These are phyloP conservation scores for Dorcoceras hygrometricum DNA, from an alignment of 257 asterid species.

Conservation along the genomic window DNA sequence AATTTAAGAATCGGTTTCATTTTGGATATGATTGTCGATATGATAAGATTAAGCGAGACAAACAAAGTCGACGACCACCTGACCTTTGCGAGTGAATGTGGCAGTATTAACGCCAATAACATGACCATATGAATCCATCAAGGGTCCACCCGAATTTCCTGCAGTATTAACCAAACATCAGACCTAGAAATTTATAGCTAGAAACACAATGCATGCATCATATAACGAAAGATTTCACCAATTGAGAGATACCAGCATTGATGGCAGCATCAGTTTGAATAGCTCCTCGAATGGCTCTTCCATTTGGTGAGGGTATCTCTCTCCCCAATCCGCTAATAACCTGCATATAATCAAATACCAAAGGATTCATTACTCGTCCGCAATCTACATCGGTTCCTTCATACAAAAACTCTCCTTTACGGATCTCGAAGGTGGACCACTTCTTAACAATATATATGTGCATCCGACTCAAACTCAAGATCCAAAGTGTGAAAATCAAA, in stretches of 20 bases:
- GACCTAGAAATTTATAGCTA: conserved; percentile 1
- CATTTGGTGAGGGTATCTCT: conserved; percentile 94
- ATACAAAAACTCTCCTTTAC: conserved; percentile 9
- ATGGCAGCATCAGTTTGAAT: conserved; percentile 95
- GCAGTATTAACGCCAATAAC: conserved; percentile 88
- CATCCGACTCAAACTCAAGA: background rate
- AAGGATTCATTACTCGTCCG: background rate
- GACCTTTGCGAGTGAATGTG: conserved; percentile 91
- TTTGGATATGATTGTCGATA: background rate
- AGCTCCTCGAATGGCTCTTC: conserved; percentile 81
- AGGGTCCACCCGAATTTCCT: conserved; percentile 92
- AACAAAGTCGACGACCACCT: background rate
- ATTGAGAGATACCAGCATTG: conserved; percentile 39
- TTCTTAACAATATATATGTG: background rate
- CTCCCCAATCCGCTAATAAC: conserved; percentile 90
- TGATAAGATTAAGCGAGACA: background rate
- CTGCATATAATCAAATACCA: conserved; percentile 36
- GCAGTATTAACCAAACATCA: conserved; percentile 23
- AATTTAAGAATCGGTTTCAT: background rate
- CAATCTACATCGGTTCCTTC: background rate
- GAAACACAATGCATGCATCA: background rate
- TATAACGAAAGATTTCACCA: background rate
- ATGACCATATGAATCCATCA: conserved; percentile 74
- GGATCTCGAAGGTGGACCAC: background rate
- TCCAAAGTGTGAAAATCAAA: background rate